phyloP scores from a whole-genome alignment of 2,329 filamentous ascomycete genomes.

The Stagonosporopsis chrysanthemi region DNA sequence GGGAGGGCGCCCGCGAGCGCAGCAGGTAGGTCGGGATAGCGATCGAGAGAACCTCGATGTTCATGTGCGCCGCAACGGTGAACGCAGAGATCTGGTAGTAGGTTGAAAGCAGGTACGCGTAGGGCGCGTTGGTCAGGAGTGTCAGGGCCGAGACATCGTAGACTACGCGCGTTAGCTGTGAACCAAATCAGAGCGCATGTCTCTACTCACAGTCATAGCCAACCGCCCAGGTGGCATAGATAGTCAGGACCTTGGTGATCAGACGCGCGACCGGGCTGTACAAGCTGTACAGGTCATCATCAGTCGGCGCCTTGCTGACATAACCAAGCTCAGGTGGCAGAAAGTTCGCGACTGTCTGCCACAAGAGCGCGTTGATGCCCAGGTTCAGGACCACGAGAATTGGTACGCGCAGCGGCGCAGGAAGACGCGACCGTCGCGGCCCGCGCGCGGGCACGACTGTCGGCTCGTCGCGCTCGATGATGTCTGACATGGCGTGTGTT shows the following conservation, averaged over 20 bases:
- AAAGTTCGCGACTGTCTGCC: conserved; percentile 67
- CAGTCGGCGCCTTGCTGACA: conserved; percentile 67
- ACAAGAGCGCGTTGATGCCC: conserved; percentile 68
- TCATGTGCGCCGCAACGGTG: conserved; percentile 68
- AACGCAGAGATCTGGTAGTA: conserved; percentile 76
- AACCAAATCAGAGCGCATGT: not conserved
- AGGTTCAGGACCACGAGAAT: conserved; percentile 63
- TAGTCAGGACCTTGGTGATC: conserved; percentile 67
- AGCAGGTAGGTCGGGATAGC: conserved; percentile 78
- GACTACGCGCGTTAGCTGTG: conserved; percentile 27
- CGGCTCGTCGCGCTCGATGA: conserved; percentile 40
- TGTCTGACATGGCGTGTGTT: conserved; percentile 33
- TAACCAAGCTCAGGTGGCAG: conserved; percentile 71
- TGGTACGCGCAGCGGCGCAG: conserved; percentile 49
- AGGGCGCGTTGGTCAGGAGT: conserved; percentile 76
- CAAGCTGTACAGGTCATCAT: conserved; percentile 64
- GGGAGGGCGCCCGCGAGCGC: conserved; percentile 70
- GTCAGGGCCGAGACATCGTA: conserved; percentile 55
- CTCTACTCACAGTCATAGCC: conserved; percentile 71
- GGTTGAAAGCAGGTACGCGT: conserved; percentile 74
- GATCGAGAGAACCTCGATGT: conserved; percentile 72
- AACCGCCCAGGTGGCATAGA: conserved; percentile 76
- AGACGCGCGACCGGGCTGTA: conserved; percentile 60
- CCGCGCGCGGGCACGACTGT: conserved; percentile 34
- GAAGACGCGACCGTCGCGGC: conserved; percentile 43